Conservation (phyloP, 805 yeast genomes). For the Saturnispora kantuleensis region DNA sequence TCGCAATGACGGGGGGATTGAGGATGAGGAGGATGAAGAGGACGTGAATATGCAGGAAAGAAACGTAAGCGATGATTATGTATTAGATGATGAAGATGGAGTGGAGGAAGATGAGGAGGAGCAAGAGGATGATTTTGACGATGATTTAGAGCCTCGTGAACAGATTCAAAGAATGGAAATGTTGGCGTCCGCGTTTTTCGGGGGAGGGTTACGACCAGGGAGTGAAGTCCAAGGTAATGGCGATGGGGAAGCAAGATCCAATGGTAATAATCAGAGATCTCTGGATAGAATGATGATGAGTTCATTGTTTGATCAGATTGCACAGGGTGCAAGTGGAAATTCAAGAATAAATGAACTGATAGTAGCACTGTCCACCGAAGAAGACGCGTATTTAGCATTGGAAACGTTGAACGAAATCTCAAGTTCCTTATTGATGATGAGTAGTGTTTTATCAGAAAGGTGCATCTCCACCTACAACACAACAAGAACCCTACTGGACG, state of each 20-base stretch:
- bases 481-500: slow-evolving; percentile 42
- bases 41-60: slow-evolving; percentile 15
- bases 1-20: background rate
- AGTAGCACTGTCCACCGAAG: slow-evolving; percentile 32
- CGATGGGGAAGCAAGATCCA: background rate
- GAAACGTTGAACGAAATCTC: slow-evolving; percentile 60
- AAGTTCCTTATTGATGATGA: slow-evolving; percentile 57
- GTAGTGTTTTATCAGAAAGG: slow-evolving; percentile 50
- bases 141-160: slow-evolving; percentile 22
- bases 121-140: slow-evolving; percentile 16
- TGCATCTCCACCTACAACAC: slow-evolving; percentile 51
- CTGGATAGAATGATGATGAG: slow-evolving; percentile 22
- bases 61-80: slow-evolving; percentile 12
- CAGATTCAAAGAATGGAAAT: slow-evolving; percentile 8
- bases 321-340: slow-evolving; percentile 12
- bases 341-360: slow-evolving; percentile 24
- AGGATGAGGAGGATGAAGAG: background rate
- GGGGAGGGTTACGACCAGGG: background rate
- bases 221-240: too few species aligned
- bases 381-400: slow-evolving; percentile 50
- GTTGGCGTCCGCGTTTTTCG: slow-evolving; percentile 10
- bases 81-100: slow-evolving; percentile 7
- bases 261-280: background rate
- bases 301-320: slow-evolving; percentile 21
- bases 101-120: slow-evolving; percentile 14